Conservation (phyloP, 805 yeast species). For the Lipomyces anomalus region DNA sequence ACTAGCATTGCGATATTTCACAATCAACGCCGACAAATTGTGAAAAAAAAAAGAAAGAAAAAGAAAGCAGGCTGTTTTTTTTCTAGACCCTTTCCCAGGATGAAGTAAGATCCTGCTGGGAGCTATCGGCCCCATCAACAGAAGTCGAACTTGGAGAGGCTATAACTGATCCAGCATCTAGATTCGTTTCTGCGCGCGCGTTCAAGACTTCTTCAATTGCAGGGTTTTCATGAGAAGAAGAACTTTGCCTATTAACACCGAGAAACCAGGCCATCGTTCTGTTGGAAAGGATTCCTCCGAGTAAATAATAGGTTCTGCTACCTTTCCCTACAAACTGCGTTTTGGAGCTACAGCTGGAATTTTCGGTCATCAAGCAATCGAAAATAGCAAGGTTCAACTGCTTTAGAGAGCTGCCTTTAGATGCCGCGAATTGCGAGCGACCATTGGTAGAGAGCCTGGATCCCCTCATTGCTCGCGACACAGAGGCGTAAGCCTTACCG, state of each 20-base stretch:
- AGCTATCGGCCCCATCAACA: constrained; percentile 16
- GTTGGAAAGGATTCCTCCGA: constrained; percentile 20
- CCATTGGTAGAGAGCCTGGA: constrained; percentile 13
- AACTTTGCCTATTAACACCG: too few species aligned
- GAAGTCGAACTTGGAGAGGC: constrained; percentile 23
- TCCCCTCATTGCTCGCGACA: constrained; percentile 20
- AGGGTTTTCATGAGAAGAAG: too few species aligned
- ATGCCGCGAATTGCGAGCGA: constrained; percentile 1
- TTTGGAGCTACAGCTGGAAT: constrained; percentile 5
- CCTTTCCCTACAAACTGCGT: constrained; percentile 24
- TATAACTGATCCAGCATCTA: too few species aligned
- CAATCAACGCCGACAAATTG: too few species aligned
- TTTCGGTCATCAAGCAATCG: constrained; percentile 15
- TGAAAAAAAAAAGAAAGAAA: too few species aligned
- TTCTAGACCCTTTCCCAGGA: constrained; percentile 24
- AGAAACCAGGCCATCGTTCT: constrained; percentile 21
- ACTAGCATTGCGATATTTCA: too few species aligned
- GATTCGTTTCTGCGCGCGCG: too few species aligned
- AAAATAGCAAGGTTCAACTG: constrained; percentile 20
- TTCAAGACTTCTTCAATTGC: too few species aligned
- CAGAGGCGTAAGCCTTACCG: constrained; percentile 32
- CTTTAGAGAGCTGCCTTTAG: constrained; percentile 11
- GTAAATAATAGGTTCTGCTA: constrained; percentile 16
- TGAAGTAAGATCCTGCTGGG: constrained; percentile 16
- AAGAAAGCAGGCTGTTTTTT: too few species aligned